Percentiles rank a stretch among this genome's conserved stretches.
Evolutionary conservation across 2,329 filamentous ascomycete species (phyloP).

Genomic region (Nakataea oryzae): DNA sequence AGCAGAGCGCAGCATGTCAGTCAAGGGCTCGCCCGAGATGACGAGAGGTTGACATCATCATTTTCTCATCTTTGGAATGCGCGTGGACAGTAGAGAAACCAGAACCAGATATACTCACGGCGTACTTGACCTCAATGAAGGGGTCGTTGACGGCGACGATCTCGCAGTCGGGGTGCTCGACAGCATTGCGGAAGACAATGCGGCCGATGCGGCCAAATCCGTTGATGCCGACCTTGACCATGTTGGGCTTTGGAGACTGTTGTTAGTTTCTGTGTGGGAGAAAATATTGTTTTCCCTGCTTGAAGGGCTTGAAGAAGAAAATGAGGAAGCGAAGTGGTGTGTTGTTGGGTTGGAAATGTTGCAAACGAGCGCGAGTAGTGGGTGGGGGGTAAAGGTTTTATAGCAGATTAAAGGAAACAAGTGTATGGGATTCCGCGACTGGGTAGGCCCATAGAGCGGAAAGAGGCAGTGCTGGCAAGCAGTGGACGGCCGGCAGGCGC

Average conservation of each 20-base stretch:
- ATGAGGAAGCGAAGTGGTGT: not conserved
- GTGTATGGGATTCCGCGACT: too few relatives aligned
- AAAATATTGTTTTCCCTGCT: slow-evolving; percentile 4
- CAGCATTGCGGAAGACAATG: slow-evolving; percentile 97
- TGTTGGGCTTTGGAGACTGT: slow-evolving; percentile 20
- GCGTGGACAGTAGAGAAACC: slow-evolving; percentile 2
- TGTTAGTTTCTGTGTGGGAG: not conserved
- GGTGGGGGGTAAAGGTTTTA: not conserved
- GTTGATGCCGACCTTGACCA: slow-evolving; percentile 90
- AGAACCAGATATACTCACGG: slow-evolving; percentile 53
- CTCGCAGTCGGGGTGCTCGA: slow-evolving; percentile 82
- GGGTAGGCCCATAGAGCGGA: too few relatives aligned
- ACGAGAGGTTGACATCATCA: not conserved
- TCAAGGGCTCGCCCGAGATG: too few relatives aligned
- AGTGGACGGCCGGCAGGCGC: not conserved
- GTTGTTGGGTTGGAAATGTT: not conserved
- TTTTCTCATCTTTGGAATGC: not conserved
- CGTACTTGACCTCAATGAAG: slow-evolving; percentile 97
- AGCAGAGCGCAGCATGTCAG: slow-evolving; percentile 4
- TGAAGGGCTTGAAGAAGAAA: slow-evolving; percentile 5
- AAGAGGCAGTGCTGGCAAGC: not conserved
- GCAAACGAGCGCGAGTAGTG: slow-evolving; percentile 14
- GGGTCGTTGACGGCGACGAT: slow-evolving; percentile 98
- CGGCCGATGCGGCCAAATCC: slow-evolving; percentile 99
- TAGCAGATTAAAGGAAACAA: not conserved